Conservation (phyloP, 805 yeast species). For the Yueomyces sinensis region DNA sequence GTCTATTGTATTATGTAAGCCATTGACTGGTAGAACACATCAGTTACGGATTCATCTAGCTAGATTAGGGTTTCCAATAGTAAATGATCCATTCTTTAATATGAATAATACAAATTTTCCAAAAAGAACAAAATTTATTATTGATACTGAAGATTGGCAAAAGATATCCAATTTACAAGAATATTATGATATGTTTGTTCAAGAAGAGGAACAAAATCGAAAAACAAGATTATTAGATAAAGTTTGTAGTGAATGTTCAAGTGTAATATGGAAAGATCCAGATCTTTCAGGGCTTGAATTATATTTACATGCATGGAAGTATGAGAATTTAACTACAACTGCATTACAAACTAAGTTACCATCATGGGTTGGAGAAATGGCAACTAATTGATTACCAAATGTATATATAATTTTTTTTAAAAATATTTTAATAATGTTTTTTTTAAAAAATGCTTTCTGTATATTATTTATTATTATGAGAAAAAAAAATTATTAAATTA, state of each 20-base stretch:
- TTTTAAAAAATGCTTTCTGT: no score
- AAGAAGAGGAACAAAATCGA: conserved; percentile 1
- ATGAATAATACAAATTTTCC: conserved; percentile 12
- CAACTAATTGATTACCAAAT: neutral
- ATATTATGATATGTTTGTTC: neutral
- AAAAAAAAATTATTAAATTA: no score
- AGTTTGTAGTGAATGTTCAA: conserved; percentile 17
- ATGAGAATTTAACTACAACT: conserved; percentile 22
- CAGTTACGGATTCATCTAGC: conserved; percentile 90
- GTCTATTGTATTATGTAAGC: conserved; percentile 65
- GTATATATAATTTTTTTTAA: neutral
- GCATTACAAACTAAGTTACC: conserved; percentile 34
- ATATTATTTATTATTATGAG: no score
- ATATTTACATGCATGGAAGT: conserved; percentile 25
- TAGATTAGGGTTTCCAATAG: conserved; percentile 73
- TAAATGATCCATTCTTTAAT: conserved; percentile 68
- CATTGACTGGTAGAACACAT: conserved; percentile 90
- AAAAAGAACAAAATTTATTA: conserved; percentile 12
- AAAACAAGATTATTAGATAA: conserved; percentile 2
- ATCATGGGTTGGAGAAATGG: conserved; percentile 25
- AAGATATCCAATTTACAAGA: neutral
- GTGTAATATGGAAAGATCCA: conserved; percentile 13
- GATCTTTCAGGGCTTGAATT: conserved; percentile 16
- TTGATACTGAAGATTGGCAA: conserved; percentile 10
- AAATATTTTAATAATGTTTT: no score